These are phyloP conservation scores for Saccharomyces kudriavzevii DNA, from an alignment of 805 yeast species.

Conservation along the genomic window DNA sequence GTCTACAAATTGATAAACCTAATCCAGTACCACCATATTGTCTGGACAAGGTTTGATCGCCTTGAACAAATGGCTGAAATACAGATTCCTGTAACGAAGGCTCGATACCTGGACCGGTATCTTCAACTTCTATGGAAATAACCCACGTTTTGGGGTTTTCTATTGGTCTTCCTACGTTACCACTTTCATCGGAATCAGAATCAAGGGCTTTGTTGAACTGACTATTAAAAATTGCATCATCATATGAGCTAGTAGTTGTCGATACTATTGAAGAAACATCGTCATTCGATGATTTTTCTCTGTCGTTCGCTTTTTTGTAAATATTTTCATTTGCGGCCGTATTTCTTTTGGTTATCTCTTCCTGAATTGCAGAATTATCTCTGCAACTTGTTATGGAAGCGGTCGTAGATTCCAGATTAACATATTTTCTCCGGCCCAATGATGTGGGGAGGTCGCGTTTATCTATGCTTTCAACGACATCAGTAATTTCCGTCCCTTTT, in stretches of 20 bases:
- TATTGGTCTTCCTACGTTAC: slow-evolving; percentile 18
- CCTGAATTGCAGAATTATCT: not conserved
- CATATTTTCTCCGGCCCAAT: slow-evolving; percentile 9
- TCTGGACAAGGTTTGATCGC: slow-evolving; percentile 86
- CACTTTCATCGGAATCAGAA: slow-evolving; percentile 18
- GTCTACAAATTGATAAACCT: slow-evolving; percentile 83
- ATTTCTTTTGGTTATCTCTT: not conserved
- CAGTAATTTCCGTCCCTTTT: slow-evolving; percentile 15
- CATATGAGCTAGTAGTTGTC: slow-evolving; percentile 33
- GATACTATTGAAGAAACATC: slow-evolving; percentile 16
- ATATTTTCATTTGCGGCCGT: slow-evolving; percentile 2
- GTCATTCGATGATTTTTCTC: slow-evolving; percentile 4
- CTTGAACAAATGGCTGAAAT: slow-evolving; percentile 95
- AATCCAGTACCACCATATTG: slow-evolving; percentile 95
- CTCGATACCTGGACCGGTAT: slow-evolving; percentile 93
- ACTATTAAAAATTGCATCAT: slow-evolving; percentile 36
- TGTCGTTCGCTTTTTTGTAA: slow-evolving; percentile 3
- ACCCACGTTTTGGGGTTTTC: slow-evolving; percentile 32
- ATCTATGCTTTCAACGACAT: not conserved
- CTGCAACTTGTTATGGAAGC: slow-evolving; percentile 2
- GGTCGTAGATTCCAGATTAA: slow-evolving; percentile 2
- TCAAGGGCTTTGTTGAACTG: slow-evolving; percentile 31
- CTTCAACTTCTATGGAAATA: slow-evolving; percentile 57
- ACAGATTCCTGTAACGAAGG: slow-evolving; percentile 72
- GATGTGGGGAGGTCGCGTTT: not conserved